Percentiles rank a stretch among this genome's conserved stretches.
phyloP scores from a whole-genome alignment of 2,329 filamentous ascomycete species.

The Ascomycota sp. region DNA sequence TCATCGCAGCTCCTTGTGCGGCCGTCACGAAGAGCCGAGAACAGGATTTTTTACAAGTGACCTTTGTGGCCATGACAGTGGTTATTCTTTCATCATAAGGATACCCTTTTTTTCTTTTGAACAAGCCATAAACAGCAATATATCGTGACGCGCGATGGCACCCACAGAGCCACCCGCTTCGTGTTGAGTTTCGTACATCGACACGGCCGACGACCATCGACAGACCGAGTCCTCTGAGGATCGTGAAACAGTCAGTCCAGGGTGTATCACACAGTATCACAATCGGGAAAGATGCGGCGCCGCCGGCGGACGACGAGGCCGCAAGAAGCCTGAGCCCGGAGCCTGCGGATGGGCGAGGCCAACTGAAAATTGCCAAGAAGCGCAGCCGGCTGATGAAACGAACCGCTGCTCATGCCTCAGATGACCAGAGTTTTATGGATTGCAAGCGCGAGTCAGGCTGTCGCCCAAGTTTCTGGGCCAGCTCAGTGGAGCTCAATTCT shows the following conservation, averaged over 20 bases:
- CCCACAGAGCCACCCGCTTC: slow-evolving; percentile 8
- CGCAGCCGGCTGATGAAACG: background rate
- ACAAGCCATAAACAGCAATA: background rate
- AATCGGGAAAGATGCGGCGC: too few relatives aligned
- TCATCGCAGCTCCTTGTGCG: too few relatives aligned
- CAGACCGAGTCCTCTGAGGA: slow-evolving; percentile 25
- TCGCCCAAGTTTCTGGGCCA: slow-evolving; percentile 1
- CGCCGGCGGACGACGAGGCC: background rate
- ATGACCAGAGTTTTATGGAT: background rate
- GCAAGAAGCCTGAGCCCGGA: background rate
- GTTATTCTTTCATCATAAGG: too few relatives aligned
- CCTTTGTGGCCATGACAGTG: too few relatives aligned
- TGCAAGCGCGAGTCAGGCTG: background rate
- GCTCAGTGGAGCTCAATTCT: slow-evolving; percentile 2
- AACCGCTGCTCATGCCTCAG: background rate
- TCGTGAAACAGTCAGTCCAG: slow-evolving; percentile 29
- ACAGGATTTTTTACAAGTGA: too few relatives aligned
- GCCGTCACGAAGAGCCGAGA: too few relatives aligned
- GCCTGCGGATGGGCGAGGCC: slow-evolving; percentile 1
- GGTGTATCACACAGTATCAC: too few relatives aligned
- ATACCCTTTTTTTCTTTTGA: too few relatives aligned
- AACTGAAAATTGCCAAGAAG: slow-evolving; percentile 3
- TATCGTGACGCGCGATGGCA: slow-evolving; percentile 12
- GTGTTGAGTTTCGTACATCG: slow-evolving; percentile 12
- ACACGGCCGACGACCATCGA: slow-evolving; percentile 5